A percentile compares a stretch with the other conserved stretches of the same genome.
Conservation (phyloP, 495 filamentous ascomycete species). For the Trichoderma asperelloides region DNA sequence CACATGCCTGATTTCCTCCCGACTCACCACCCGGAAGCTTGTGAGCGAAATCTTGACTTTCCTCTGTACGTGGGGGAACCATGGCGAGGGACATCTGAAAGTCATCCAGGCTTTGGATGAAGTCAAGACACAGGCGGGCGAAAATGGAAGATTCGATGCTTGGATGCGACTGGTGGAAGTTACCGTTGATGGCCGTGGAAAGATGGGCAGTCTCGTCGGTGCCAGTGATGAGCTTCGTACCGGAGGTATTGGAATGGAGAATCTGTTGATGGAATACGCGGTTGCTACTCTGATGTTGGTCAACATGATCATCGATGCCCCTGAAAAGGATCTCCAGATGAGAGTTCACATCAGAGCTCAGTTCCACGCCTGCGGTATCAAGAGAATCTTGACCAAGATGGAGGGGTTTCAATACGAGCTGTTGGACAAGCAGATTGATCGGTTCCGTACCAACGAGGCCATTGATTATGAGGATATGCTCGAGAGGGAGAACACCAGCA, state of each 20-base stretch:
- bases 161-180: slow-evolving; percentile 99
- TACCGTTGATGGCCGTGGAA: slow-evolving; percentile 90
- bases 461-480: slow-evolving; percentile 98
- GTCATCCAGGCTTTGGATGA: slow-evolving; percentile 89
- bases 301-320: slow-evolving; percentile 93
- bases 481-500: slow-evolving; percentile 81
- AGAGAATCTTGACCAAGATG: slow-evolving; percentile 92
- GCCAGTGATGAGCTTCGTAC: slow-evolving; percentile 95
- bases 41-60: slow-evolving; percentile 97
- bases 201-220: slow-evolving; percentile 96
- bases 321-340: slow-evolving; percentile 78
- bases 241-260: slow-evolving; percentile 98
- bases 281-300: slow-evolving; percentile 90
- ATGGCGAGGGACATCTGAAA: slow-evolving; percentile 88
- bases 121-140: slow-evolving; percentile 79
- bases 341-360: slow-evolving; percentile 92
- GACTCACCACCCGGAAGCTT: slow-evolving; percentile 85
- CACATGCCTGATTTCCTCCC: slow-evolving; percentile 77
- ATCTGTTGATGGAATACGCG: slow-evolving; percentile 97
- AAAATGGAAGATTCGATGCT: slow-evolving; percentile 94
- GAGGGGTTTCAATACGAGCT: slow-evolving; percentile 96
- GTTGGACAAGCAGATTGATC: slow-evolving; percentile 96
- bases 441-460: slow-evolving; percentile 85
- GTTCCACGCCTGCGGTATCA: slow-evolving; percentile 93
- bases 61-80: slow-evolving; percentile 82